Percentiles rank a stretch among this genome's conserved stretches.
Conservation (phyloP, 2,329 filamentous ascomycete species). For the Neoarthrinium moseri region DNA sequence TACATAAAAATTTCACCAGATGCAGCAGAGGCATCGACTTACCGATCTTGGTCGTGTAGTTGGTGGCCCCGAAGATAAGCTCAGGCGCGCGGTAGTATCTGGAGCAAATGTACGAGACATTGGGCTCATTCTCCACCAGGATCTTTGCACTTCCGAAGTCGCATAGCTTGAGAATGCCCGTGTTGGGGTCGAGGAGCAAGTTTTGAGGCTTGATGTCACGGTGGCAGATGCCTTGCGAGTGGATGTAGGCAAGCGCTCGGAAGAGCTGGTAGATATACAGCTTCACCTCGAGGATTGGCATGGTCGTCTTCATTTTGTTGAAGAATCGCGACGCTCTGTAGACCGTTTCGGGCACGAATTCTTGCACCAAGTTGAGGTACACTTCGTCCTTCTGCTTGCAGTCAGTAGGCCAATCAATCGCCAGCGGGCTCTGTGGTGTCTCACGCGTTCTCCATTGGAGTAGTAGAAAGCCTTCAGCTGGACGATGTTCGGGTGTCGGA, state of each 20-base stretch:
- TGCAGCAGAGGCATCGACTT: slow-evolving; percentile 36
- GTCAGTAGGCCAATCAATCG: slow-evolving; percentile 12
- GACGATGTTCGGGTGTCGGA: slow-evolving; percentile 97
- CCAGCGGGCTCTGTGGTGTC: slow-evolving; percentile 16
- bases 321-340: slow-evolving; percentile 98
- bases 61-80: slow-evolving; percentile 97
- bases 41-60: slow-evolving; percentile 99
- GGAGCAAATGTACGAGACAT: slow-evolving; percentile 99
- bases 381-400: slow-evolving; percentile 84
- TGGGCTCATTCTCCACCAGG: slow-evolving; percentile 96
- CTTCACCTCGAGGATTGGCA: slow-evolving; percentile 98
- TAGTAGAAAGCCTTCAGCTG: slow-evolving; percentile 99
- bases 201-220: slow-evolving; percentile 99
- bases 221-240: slow-evolving; percentile 98
- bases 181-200: slow-evolving; percentile 85
- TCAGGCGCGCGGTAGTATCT: slow-evolving; percentile 98
- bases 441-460: slow-evolving; percentile 95
- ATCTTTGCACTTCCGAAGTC: slow-evolving; percentile 99
- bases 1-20: not conserved
- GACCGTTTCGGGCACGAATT: slow-evolving; percentile 97
- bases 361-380: slow-evolving; percentile 95
- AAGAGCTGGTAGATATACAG: slow-evolving; percentile 99
- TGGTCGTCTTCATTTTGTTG: slow-evolving; percentile 99
- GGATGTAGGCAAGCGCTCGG: slow-evolving; percentile 96
- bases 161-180: slow-evolving; percentile 92